Conservation (phyloP, 2,329 filamentous ascomycete genomes). For the Ceratocystiopsis sp. region DNA sequence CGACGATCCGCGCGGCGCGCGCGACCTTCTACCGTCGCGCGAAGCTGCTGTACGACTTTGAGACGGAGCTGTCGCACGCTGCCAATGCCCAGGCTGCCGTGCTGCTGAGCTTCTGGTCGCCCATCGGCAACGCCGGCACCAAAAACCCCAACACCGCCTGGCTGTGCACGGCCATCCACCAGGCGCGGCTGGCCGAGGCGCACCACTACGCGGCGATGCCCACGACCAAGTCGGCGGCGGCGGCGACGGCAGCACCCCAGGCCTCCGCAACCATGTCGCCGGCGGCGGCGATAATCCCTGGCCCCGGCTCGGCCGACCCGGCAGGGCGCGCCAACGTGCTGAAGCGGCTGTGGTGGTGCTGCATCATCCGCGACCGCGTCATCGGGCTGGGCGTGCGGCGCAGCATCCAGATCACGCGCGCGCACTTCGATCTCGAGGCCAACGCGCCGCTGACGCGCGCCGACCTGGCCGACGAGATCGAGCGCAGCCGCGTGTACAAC, state of each 20-base stretch:
- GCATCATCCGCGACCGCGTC: constrained; percentile 33
- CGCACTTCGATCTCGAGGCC: constrained; percentile 26
- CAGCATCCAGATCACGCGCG: constrained; percentile 29
- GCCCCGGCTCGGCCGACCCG: not conserved
- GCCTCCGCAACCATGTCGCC: no score
- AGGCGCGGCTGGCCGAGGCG: constrained; percentile 9
- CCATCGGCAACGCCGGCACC: constrained; percentile 1
- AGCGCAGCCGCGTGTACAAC: constrained; percentile 10
- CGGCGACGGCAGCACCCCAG: no score
- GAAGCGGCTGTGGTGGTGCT: constrained; percentile 38
- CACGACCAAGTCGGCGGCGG: no score
- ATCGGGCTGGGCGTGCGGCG: constrained; percentile 31
- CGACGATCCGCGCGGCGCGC: constrained; percentile 6
- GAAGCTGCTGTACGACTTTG: constrained; percentile 24
- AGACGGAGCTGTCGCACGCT: constrained; percentile 24
- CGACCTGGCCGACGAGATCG: constrained; percentile 29
- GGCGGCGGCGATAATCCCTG: no score
- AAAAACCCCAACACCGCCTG: constrained; percentile 9
- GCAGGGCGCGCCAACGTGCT: constrained; percentile 17
- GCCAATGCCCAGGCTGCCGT: constrained; percentile 24
- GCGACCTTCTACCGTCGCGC: constrained; percentile 8
- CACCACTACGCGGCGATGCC: constrained; percentile 8
- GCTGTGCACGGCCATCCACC: constrained; percentile 10
- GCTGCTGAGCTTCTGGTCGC: constrained; percentile 25
- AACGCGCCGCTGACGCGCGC: constrained; percentile 15